phyloP scores from a whole-genome alignment of 179 eudicot species.

The Silene coronaria region DNA sequence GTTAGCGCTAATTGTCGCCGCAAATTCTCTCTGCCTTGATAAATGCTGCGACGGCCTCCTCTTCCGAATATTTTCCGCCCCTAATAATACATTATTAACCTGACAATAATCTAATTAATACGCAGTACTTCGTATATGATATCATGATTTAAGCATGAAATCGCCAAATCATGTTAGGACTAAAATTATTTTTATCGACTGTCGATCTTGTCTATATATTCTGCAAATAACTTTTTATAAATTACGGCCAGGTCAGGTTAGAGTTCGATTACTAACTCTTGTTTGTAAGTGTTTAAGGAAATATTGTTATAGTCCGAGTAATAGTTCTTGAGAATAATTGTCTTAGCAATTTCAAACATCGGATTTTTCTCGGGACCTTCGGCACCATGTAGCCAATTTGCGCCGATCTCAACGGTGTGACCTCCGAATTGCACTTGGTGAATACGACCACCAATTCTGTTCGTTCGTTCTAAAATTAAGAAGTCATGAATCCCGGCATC shows the following conservation, averaged over 20 bases:
- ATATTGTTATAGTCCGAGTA: conserved; percentile 26
- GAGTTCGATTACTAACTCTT: conserved; percentile 20
- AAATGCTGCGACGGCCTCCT: conserved; percentile 19
- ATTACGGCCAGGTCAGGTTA: too few species aligned
- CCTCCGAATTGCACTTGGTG: conserved; percentile 19
- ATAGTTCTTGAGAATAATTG: conserved; percentile 19
- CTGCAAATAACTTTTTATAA: too few species aligned
- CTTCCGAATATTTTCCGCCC: conserved; percentile 14
- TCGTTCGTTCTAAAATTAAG: conserved; percentile 24
- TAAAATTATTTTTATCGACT: too few species aligned
- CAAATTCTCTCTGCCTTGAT: neutral
- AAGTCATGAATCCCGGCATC: conserved; percentile 18
- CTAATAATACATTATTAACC: too few species aligned
- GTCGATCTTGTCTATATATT: too few species aligned
- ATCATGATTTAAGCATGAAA: too few species aligned
- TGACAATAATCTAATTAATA: too few species aligned
- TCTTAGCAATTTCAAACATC: conserved; percentile 23
- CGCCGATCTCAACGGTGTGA: conserved; percentile 24
- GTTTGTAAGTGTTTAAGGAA: conserved; percentile 25
- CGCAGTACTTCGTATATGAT: too few species aligned
- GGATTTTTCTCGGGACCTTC: conserved; percentile 26
- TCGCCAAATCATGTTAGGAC: too few species aligned
- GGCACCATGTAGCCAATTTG: conserved; percentile 33
- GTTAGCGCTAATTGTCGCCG: neutral
- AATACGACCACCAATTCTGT: conserved; percentile 30